Evolutionary conservation across 176 grass and related monocot genomes (phyloP).

Genomic region (Rhynchospora breviuscula): DNA sequence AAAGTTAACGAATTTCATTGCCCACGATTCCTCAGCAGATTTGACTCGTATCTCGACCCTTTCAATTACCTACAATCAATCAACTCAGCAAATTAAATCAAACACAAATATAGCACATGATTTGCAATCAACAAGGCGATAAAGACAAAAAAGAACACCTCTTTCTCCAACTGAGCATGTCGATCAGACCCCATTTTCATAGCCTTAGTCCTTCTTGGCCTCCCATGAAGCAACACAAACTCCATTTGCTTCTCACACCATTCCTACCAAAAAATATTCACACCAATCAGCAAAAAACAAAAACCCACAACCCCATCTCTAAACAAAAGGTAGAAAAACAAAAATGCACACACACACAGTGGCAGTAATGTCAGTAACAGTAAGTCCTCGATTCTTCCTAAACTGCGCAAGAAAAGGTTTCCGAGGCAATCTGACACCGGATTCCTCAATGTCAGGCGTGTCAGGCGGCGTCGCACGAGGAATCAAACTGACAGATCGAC

Average conservation of each 20-base stretch:
- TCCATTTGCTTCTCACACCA: constrained; percentile 98
- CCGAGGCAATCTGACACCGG: background rate
- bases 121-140: background rate
- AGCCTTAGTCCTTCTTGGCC: constrained; percentile 54
- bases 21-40: constrained; percentile 66
- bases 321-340: background rate
- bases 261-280: constrained; percentile 35
- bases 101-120: background rate
- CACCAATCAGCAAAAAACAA: background rate
- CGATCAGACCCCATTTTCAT: constrained; percentile 76
- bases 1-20: constrained; percentile 73
- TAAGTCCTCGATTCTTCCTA: constrained; percentile 45
- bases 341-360: constrained; percentile 41
- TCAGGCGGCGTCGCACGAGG: background rate
- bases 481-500: background rate
- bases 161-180: constrained; percentile 80
- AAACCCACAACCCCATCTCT: background rate
- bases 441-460: constrained; percentile 63
- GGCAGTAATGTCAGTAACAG: constrained; percentile 70
- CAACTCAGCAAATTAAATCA: background rate
- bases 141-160: constrained; percentile 32
- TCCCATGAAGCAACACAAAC: constrained; percentile 54
- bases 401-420: constrained; percentile 43
- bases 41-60: constrained; percentile 45
- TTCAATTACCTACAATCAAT: constrained; percentile 47